A percentile compares a stretch with the other conserved stretches of the same genome.
Evolutionary conservation across 164 flowering plant species (phyloP).

Genomic region (Macadamia tetraphylla): DNA sequence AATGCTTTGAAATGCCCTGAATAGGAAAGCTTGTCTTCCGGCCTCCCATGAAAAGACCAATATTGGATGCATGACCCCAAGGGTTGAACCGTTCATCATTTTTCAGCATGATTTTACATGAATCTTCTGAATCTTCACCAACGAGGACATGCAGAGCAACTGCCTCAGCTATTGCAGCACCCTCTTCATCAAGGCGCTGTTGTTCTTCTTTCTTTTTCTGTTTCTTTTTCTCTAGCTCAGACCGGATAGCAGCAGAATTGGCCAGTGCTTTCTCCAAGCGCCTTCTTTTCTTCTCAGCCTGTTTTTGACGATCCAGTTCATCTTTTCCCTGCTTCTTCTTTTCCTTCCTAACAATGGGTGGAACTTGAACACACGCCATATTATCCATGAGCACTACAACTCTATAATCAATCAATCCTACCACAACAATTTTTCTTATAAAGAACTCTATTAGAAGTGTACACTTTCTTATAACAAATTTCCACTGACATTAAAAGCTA

Average conservation of each 20-base stretch:
- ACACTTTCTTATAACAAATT: slow-evolving; percentile 20
- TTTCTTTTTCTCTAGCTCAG: slow-evolving; percentile 92
- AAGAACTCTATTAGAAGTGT: slow-evolving; percentile 28
- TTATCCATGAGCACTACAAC: slow-evolving; percentile 35
- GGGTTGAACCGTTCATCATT: slow-evolving; percentile 37
- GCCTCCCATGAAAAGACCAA: slow-evolving; percentile 44
- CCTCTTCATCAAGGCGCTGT: slow-evolving; percentile 94
- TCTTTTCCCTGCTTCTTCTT: slow-evolving; percentile 93
- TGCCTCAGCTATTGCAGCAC: slow-evolving; percentile 96
- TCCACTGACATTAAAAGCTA: slow-evolving; percentile 7
- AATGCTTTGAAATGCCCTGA: slow-evolving; percentile 29
- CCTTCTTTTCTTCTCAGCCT: slow-evolving; percentile 92
- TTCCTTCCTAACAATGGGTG: slow-evolving; percentile 52
- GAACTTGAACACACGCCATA: slow-evolving; percentile 51
- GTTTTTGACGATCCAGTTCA: slow-evolving; percentile 85
- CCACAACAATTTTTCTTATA: slow-evolving; percentile 9
- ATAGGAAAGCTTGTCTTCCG: slow-evolving; percentile 29
- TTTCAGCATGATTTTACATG: slow-evolving; percentile 45
- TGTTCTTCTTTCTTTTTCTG: slow-evolving; percentile 92
- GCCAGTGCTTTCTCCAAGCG: slow-evolving; percentile 97
- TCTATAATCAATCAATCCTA: slow-evolving; percentile 17
- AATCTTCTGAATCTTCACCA: slow-evolving; percentile 76
- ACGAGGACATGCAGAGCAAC: slow-evolving; percentile 92
- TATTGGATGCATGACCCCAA: slow-evolving; percentile 41
- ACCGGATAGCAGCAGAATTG: slow-evolving; percentile 86